Evolutionary conservation across 495 filamentous ascomycete genomes (phyloP), one percentile per base, ranked within the genome.

Genomic region (Ramalina intermedia): DNA sequence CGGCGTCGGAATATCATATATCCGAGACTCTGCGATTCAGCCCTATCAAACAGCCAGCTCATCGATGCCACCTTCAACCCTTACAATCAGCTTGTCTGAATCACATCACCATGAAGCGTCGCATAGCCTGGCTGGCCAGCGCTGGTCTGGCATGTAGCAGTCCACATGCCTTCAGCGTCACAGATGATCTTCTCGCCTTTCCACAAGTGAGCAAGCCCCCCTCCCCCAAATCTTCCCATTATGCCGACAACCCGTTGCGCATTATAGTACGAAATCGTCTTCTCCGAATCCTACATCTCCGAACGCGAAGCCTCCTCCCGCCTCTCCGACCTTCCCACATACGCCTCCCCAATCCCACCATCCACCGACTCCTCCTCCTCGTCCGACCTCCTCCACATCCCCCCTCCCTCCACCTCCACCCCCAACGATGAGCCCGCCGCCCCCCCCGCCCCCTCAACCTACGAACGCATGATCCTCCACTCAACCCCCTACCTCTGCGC

Each of bases 101-200:
- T 13, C 9, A 47, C 51, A 49, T 16, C 24, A 53, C 9, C 18
- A 60, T 60, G 57, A 61, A 49, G 43, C 46, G 36, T 35, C 36
- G 40, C 16, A 37, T 52, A 20, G 35, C 55, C 17, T 58, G 56
- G 56, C 64, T 69, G 47, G 66, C 59, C 13, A 61, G 66, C 5
- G 62, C 60, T 40, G 47, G 55, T 36, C 9, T 69, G 45, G 69
- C 65, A 23, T 64, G 68, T 52, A 79, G 76, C 4, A 69, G 63
- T 50, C 76, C 73, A 50, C 70, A 70, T 58, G 66, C 75, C 24
- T 89, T 88, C 66, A 87, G 78, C 58, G 82, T 94, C 29, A 79
- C 93, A 57, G 89, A 96, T 60, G 91, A 98, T 63, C 62, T 98
- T 9, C 71, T 95, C 35, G 90, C 91, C 18, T 87, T 83, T 69